These are phyloP conservation scores for Echeveria elegans DNA, from an alignment of 164 flowering plant species.

Conservation along the genomic window DNA sequence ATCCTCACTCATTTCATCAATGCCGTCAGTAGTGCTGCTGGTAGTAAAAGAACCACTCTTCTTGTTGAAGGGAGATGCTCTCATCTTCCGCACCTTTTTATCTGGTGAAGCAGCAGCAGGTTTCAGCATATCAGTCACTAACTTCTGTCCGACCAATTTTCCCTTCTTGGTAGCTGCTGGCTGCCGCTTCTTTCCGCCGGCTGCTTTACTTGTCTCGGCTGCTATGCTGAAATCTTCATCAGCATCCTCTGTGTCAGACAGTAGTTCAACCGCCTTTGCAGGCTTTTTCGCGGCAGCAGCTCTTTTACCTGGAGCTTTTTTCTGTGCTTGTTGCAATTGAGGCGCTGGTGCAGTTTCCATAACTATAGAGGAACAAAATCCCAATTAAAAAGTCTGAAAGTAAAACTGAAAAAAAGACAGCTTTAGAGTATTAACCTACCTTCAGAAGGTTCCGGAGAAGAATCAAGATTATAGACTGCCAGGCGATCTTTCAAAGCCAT, in stretches of 20 bases:
- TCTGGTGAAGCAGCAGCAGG: slow-evolving; percentile 62
- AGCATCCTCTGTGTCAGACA: slow-evolving; percentile 41
- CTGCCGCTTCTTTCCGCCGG: slow-evolving; percentile 43
- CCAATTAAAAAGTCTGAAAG: too few species aligned
- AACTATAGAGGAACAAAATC: slow-evolving; percentile 16
- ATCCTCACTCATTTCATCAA: slow-evolving; percentile 21
- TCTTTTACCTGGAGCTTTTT: slow-evolving; percentile 37
- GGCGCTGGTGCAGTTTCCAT: slow-evolving; percentile 38
- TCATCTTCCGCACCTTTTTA: slow-evolving; percentile 79
- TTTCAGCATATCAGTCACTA: slow-evolving; percentile 52
- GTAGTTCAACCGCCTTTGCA: slow-evolving; percentile 14
- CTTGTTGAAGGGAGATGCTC: slow-evolving; percentile 87
- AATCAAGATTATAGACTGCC: slow-evolving; percentile 62
- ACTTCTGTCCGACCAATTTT: slow-evolving; percentile 31
- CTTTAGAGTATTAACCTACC: slow-evolving; percentile 24
- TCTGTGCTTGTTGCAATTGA: too few species aligned
- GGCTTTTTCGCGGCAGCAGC: slow-evolving; percentile 40
- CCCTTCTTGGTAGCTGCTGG: slow-evolving; percentile 15
- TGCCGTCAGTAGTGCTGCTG: slow-evolving; percentile 11
- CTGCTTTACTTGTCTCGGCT: slow-evolving; percentile 39
- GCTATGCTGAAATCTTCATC: slow-evolving; percentile 30
- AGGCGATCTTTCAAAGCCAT: slow-evolving; percentile 51
- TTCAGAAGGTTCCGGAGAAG: slow-evolving; percentile 56
- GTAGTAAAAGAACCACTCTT: slow-evolving; percentile 64
- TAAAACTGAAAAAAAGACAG: neutral